phyloP scores from a whole-genome alignment of 2,329 filamentous ascomycete species.

The Neonectria ditissima region DNA sequence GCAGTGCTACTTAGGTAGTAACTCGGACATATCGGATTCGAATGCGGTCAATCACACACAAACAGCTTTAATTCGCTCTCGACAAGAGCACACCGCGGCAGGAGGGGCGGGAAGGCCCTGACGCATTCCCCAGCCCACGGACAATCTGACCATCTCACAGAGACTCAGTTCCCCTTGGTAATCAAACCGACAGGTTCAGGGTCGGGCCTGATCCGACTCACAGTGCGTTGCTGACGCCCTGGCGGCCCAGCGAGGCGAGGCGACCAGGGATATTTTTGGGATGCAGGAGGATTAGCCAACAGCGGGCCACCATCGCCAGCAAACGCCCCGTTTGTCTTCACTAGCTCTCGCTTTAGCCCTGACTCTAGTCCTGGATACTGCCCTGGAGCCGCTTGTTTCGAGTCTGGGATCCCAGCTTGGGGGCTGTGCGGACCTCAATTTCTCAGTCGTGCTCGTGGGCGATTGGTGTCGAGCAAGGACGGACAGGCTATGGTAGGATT shows the following conservation, averaged over 20 bases:
- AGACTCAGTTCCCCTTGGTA: conserved; percentile 21
- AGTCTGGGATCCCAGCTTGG: conserved; percentile 6
- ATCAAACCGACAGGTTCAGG: conserved; percentile 19
- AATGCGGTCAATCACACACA: not conserved
- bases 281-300: conserved; percentile 4
- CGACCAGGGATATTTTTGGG: conserved; percentile 28
- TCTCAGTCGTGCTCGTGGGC: conserved; percentile 16
- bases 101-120: conserved; percentile 17
- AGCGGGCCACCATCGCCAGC: not conserved
- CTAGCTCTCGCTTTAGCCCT: conserved; percentile 2
- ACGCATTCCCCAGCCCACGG: not conserved
- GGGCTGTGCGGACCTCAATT: conserved; percentile 26
- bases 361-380: conserved; percentile 5
- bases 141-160: conserved; percentile 14
- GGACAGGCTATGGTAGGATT: conserved; percentile 6
- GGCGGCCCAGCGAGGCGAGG: not conserved
- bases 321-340: not conserved
- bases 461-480: conserved; percentile 17
- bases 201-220: conserved; percentile 10
- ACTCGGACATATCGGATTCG: no score
- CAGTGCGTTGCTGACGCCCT: conserved; percentile 24
- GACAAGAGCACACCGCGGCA: not conserved
- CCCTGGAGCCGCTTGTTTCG: conserved; percentile 24
- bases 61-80: conserved; percentile 1
- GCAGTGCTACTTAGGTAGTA: no score